A percentile compares a stretch with the other conserved stretches of the same genome.
These are phyloP conservation scores for Hypoxylon rickii DNA, from an alignment of 495 filamentous ascomycete species.

Conservation along the genomic window DNA sequence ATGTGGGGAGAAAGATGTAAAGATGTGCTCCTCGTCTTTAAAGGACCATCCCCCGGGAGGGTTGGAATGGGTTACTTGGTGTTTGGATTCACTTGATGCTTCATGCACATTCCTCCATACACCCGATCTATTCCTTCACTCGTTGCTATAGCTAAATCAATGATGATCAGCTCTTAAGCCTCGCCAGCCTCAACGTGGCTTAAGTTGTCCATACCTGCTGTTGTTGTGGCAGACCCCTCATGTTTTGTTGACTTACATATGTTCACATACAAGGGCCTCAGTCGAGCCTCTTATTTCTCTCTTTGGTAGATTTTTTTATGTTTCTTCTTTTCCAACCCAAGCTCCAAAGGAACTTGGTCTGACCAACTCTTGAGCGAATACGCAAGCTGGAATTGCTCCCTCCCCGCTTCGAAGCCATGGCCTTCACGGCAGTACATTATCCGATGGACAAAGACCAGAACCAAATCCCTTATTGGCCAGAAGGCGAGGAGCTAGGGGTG, in stretches of 20 bases:
- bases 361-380: conserved; percentile 8
- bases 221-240: conserved; percentile 40
- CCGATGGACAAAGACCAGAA: conserved; percentile 47
- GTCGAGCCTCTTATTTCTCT: conserved; percentile 21
- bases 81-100: conserved; percentile 31
- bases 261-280: conserved; percentile 32
- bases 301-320: conserved; percentile 11
- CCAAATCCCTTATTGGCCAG: conserved; percentile 41
- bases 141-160: conserved; percentile 35
- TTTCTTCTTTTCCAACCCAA: not conserved
- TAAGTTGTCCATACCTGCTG: conserved; percentile 35
- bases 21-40: conserved; percentile 30
- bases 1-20: conserved; percentile 10
- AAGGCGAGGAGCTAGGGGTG: conserved; percentile 41
- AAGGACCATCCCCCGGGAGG: conserved; percentile 33
- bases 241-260: conserved; percentile 44
- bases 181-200: conserved; percentile 35
- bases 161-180: conserved; percentile 32
- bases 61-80: conserved; percentile 31
- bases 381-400: conserved; percentile 22
- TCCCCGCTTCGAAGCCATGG: conserved; percentile 32
- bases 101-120: conserved; percentile 38
- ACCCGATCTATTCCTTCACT: conserved; percentile 26
- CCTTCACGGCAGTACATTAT: conserved; percentile 37
- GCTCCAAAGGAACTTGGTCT: conserved; percentile 11